phyloP scores from a whole-genome alignment of 441 rosid genomes.

The Bocquillonia castaneifolia region DNA sequence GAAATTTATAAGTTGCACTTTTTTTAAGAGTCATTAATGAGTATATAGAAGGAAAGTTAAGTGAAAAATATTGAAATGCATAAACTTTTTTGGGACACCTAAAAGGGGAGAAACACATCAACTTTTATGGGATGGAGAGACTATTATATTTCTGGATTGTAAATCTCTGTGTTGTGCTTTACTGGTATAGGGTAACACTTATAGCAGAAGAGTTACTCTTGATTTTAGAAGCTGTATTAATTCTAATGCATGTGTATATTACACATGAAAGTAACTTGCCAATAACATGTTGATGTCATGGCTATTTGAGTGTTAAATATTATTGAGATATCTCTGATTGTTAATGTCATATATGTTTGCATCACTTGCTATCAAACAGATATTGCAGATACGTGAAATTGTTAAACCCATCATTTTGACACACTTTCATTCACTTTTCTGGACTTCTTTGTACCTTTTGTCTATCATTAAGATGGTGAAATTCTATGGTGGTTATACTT shows the following conservation, averaged over 20 bases:
- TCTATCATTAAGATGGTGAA: background rate
- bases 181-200: background rate
- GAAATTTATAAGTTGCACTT: no score
- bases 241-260: background rate
- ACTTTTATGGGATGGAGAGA: no score
- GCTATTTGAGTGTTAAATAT: background rate
- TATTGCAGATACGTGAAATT: background rate
- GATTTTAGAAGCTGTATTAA: background rate
- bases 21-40: no score
- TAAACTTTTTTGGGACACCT: no score
- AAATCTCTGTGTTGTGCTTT: background rate
- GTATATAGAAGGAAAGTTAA: no score
- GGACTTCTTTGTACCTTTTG: background rate
- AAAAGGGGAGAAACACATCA: no score
- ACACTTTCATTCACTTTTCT: background rate
- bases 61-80: no score
- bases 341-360: background rate
- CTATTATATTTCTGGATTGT: background rate
- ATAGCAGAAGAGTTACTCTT: background rate
- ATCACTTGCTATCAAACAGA: background rate
- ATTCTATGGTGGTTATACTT: slow-evolving; percentile 21
- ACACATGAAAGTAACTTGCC: background rate
- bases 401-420: background rate
- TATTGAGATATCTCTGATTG: background rate
- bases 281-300: background rate